These are phyloP conservation scores for Eimeria falciformis DNA, from an alignment of 169 alveolate species.

Conservation along the genomic window DNA sequence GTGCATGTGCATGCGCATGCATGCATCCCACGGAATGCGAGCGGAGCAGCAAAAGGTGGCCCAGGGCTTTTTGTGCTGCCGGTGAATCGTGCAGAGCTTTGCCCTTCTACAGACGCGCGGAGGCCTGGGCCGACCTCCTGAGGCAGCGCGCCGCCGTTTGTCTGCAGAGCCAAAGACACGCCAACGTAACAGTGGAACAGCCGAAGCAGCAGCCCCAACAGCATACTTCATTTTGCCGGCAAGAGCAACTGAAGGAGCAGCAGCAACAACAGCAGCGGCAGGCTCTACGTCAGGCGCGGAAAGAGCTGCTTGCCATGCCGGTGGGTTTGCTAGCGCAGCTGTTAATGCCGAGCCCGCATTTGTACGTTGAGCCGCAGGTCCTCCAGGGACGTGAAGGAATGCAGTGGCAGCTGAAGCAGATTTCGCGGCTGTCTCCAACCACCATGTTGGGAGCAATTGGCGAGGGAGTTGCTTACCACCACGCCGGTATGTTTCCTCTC, in stretches of 20 bases:
- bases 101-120: constrained; percentile 67
- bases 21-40: background rate
- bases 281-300: constrained; percentile 34
- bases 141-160: constrained; percentile 26
- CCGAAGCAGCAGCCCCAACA: constrained; percentile 1
- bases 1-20: too few species aligned
- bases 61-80: too few species aligned
- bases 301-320: constrained; percentile 67
- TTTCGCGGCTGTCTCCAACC: constrained; percentile 17
- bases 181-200: background rate
- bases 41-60: background rate
- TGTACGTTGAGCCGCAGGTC: constrained; percentile 38
- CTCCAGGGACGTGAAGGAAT: constrained; percentile 56
- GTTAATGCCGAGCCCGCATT: constrained; percentile 48
- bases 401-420: constrained; percentile 58
- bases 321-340: constrained; percentile 60
- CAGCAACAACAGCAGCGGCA: constrained; percentile 52
- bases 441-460: constrained; percentile 62
- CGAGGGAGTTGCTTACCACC: constrained; percentile 88
- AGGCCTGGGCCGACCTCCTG: constrained; percentile 65
- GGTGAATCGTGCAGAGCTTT: constrained; percentile 29
- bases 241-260: background rate
- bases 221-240: background rate
- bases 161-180: background rate
- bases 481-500: constrained; percentile 75